A percentile compares a stretch with the other conserved stretches of the same genome.
Evolutionary conservation across 108 stramenopile genomes (phyloP).

Genomic region (Ochromonas danica): DNA sequence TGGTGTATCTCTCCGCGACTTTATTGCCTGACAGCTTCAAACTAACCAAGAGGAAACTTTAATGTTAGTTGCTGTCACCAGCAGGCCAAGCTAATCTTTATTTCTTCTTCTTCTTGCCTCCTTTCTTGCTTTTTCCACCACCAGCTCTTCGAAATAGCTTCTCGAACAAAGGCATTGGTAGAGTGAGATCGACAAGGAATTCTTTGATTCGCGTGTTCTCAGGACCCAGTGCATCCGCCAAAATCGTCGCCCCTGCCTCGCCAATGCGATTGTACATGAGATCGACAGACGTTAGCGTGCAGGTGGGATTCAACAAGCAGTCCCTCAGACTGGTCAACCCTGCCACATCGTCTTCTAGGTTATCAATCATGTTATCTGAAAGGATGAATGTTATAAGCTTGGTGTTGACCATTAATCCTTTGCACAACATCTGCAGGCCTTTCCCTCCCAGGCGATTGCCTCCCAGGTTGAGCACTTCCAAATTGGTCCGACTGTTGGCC

Average conservation of each 20-base stretch:
- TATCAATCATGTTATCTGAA: conserved; percentile 55
- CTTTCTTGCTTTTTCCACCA: neutral
- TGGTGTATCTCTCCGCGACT: no score
- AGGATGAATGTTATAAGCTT: conserved; percentile 47
- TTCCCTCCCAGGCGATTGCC: conserved; percentile 50
- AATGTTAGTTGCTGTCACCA: no score
- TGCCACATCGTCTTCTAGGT: conserved; percentile 14
- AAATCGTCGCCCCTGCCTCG: conserved; percentile 38
- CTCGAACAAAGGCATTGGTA: conserved; percentile 48
- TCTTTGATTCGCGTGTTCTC: conserved; percentile 43
- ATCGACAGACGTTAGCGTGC: conserved; percentile 48
- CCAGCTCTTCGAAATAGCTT: conserved; percentile 37
- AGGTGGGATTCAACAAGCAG: conserved; percentile 34
- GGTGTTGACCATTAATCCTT: conserved; percentile 49
- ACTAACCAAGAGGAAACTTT: no score
- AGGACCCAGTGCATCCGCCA: conserved; percentile 39
- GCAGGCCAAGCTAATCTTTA: no score
- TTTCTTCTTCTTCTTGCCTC: neutral
- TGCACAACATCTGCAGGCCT: conserved; percentile 51
- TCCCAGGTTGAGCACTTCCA: conserved; percentile 20
- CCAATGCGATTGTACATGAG: conserved; percentile 60
- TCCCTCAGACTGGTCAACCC: neutral
- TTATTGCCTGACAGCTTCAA: no score
- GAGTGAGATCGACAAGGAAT: conserved; percentile 46
- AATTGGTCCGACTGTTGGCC: conserved; percentile 35